Conservation (phyloP, 176 grass and related monocot species). For the Hordeum marinum region DNA sequence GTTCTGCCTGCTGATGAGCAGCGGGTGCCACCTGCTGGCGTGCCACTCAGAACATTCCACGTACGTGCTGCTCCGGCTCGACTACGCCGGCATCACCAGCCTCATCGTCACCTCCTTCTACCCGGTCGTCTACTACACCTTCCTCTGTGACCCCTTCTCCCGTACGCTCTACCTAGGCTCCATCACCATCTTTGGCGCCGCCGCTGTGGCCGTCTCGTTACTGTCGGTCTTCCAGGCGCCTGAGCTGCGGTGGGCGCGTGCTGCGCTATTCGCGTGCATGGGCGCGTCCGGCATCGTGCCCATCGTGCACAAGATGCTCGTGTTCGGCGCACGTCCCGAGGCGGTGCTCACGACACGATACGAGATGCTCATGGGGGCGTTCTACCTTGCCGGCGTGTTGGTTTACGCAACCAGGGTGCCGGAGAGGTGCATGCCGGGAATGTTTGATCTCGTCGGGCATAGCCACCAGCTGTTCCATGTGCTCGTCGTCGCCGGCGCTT, state of each 20-base stretch:
- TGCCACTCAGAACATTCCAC: slow-evolving; percentile 71
- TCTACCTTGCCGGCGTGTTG: slow-evolving; percentile 52
- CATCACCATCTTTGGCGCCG: slow-evolving; percentile 50
- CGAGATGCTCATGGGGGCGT: slow-evolving; percentile 54
- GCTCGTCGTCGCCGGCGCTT: slow-evolving; percentile 67
- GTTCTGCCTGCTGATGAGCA: slow-evolving; percentile 86
- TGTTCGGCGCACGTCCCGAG: slow-evolving; percentile 50
- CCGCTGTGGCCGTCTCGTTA: slow-evolving; percentile 47
- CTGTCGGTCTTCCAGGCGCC: slow-evolving; percentile 61
- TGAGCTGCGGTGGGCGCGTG: slow-evolving; percentile 40
- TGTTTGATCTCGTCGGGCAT: slow-evolving; percentile 67
- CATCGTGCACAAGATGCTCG: slow-evolving; percentile 69
- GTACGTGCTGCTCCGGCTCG: slow-evolving; percentile 73
- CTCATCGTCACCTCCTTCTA: slow-evolving; percentile 91
- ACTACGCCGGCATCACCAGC: slow-evolving; percentile 68
- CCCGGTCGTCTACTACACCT: slow-evolving; percentile 86
- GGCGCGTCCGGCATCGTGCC: slow-evolving; percentile 57
- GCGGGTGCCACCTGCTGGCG: slow-evolving; percentile 64
- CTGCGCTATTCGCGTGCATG: slow-evolving; percentile 61
- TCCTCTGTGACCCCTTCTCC: slow-evolving; percentile 54
- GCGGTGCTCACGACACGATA: slow-evolving; percentile 58
- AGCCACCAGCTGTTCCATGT: slow-evolving; percentile 81
- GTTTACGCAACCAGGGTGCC: slow-evolving; percentile 64
- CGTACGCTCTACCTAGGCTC: slow-evolving; percentile 52
- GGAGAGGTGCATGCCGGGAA: slow-evolving; percentile 66